Conservation (phyloP, 306 rosid genomes). For the Heteromeles arbutifolia region DNA sequence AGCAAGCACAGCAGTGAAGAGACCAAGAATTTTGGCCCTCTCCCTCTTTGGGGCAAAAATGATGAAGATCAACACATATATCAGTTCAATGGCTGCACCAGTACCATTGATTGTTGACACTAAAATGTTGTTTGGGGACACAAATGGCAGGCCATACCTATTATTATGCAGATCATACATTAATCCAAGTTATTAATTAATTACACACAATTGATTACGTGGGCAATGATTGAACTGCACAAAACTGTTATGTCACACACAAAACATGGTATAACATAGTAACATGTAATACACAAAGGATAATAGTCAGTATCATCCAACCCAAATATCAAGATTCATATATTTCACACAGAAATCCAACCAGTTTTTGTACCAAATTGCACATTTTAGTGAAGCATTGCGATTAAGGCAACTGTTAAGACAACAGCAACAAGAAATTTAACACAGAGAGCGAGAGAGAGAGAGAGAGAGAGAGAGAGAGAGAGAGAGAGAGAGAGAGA, state of each 20-base stretch:
- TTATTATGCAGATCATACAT: neutral
- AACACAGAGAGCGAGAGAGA: neutral
- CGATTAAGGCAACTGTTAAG: neutral
- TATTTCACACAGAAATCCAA: neutral
- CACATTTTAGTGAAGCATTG: neutral
- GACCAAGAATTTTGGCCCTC: constrained; percentile 47
- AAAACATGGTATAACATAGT: neutral
- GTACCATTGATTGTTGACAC: constrained; percentile 76
- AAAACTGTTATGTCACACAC: neutral
- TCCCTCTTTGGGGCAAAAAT: constrained; percentile 43
- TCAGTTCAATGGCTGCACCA: constrained; percentile 55
- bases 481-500: neutral
- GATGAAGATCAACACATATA: constrained; percentile 64
- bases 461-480: neutral
- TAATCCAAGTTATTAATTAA: neutral
- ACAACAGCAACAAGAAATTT: neutral
- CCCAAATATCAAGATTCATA: neutral
- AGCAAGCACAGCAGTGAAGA: constrained; percentile 33
- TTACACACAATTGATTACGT: neutral
- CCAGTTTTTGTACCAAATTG: too few species aligned
- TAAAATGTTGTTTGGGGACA: constrained; percentile 69
- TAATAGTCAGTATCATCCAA: neutral
- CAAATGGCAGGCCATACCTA: constrained; percentile 92
- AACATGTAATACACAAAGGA: neutral
- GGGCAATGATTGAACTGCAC: neutral